phyloP scores from a whole-genome alignment of 371 early-diverging fungal species.

The Mucor indicus region DNA sequence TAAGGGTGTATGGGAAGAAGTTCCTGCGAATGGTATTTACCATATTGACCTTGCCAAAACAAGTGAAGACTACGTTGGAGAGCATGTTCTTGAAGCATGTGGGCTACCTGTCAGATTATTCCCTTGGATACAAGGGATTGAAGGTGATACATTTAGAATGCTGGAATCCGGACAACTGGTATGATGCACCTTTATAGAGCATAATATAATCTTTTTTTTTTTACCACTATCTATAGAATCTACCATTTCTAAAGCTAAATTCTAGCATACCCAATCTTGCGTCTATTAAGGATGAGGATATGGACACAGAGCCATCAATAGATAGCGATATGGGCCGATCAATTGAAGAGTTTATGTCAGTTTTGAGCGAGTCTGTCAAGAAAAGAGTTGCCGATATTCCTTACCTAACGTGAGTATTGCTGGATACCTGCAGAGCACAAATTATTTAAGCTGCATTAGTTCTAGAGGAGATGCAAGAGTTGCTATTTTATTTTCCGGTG shows the following conservation, averaged over 20 bases:
- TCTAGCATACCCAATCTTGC: slow-evolving; percentile 23
- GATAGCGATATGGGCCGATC: slow-evolving; percentile 28
- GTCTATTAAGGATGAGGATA: slow-evolving; percentile 5
- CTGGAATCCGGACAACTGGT: neutral
- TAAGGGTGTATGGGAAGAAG: slow-evolving; percentile 54
- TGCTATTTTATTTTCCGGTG: slow-evolving; percentile 92
- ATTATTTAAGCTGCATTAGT: neutral
- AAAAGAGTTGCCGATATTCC: slow-evolving; percentile 59
- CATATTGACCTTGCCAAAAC: slow-evolving; percentile 36
- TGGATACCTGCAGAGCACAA: neutral
- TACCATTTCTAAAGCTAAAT: slow-evolving; percentile 56
- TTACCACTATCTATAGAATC: slow-evolving; percentile 15
- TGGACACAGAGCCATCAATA: slow-evolving; percentile 25
- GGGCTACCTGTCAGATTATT: slow-evolving; percentile 1
- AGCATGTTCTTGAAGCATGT: neutral
- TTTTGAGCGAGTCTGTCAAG: slow-evolving; percentile 54
- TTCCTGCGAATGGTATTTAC: slow-evolving; percentile 72
- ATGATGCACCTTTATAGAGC: neutral
- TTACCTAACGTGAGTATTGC: slow-evolving; percentile 29
- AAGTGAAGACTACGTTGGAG: neutral
- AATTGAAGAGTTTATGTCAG: slow-evolving; percentile 31
- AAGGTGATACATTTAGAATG: neutral
- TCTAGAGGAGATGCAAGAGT: slow-evolving; percentile 49
- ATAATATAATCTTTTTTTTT: neutral
- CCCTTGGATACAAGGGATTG: slow-evolving; percentile 31